Conservation (phyloP, 768 basidiomycete species). For the Xerocomellus intermedius region DNA sequence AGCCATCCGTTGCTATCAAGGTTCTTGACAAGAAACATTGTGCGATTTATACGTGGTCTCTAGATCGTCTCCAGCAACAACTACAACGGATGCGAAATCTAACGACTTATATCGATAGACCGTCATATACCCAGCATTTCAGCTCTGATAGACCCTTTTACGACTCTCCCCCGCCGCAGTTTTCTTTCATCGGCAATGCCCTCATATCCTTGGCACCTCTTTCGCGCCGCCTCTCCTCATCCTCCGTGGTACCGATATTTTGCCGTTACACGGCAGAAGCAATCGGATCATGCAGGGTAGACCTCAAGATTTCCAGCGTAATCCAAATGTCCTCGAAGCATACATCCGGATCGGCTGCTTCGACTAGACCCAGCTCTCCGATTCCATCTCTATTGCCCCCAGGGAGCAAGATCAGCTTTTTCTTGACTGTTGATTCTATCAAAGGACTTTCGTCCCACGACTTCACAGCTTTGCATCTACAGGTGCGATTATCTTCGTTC, state of each 20-base stretch:
- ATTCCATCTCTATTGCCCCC: slow-evolving; percentile 62
- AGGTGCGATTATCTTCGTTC: slow-evolving; percentile 86
- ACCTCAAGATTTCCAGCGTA: slow-evolving; percentile 77
- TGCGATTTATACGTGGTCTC: slow-evolving; percentile 89
- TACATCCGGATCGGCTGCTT: slow-evolving; percentile 56
- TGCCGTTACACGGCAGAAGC: slow-evolving; percentile 94
- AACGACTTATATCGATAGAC: slow-evolving; percentile 85
- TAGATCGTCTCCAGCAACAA: slow-evolving; percentile 85
- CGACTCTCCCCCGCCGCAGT: slow-evolving; percentile 81
- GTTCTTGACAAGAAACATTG: slow-evolving; percentile 86
- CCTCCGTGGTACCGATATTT: slow-evolving; percentile 82
- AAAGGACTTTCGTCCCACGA: slow-evolving; percentile 90
- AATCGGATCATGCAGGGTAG: slow-evolving; percentile 89
- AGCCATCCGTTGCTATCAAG: slow-evolving; percentile 86
- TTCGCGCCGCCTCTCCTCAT: slow-evolving; percentile 69
- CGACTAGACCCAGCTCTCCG: slow-evolving; percentile 77
- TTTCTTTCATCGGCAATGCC: slow-evolving; percentile 91
- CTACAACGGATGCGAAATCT: slow-evolving; percentile 92
- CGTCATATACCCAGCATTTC: slow-evolving; percentile 93
- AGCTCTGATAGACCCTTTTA: slow-evolving; percentile 92
- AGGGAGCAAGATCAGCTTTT: slow-evolving; percentile 82
- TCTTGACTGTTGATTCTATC: slow-evolving; percentile 81
- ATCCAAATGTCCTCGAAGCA: slow-evolving; percentile 56
- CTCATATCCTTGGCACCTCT: slow-evolving; percentile 80
- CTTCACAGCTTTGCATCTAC: slow-evolving; percentile 82